Conservation (phyloP, 1,284 basidiomycete species). For the Melampsora larici-populina region DNA sequence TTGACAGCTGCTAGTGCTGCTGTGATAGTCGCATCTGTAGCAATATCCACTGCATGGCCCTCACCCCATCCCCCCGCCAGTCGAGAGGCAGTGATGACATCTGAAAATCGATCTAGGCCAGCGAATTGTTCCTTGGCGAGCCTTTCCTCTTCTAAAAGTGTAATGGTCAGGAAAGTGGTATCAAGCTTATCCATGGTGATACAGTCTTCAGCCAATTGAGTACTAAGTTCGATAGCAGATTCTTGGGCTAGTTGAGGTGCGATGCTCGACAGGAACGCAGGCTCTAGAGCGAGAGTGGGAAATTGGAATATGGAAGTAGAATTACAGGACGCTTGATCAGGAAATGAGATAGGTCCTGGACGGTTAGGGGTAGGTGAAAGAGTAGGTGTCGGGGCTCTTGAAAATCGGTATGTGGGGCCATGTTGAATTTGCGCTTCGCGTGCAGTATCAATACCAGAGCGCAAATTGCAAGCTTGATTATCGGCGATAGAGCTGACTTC, state of each 20-base stretch:
- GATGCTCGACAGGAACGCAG: conserved; percentile 11
- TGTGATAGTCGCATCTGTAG: conserved; percentile 25
- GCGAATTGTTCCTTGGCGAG: conserved; percentile 2
- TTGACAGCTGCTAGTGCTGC: conserved; percentile 12
- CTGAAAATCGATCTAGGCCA: conserved; percentile 33
- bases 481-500: too few relatives aligned
- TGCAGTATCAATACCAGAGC: too few relatives aligned
- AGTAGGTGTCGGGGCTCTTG: conserved; percentile 6
- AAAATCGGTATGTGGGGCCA: too few relatives aligned
- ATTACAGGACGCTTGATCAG: background rate
- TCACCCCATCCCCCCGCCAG: conserved; percentile 9
- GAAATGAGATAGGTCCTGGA: too few relatives aligned
- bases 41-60: conserved; percentile 16
- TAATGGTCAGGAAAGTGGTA: conserved; percentile 6
- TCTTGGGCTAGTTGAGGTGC: conserved; percentile 3
- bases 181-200: conserved; percentile 19
- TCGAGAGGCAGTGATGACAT: conserved; percentile 28
- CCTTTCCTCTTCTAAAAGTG: conserved; percentile 29
- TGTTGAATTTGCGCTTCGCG: too few relatives aligned
- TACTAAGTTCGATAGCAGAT: conserved; percentile 16
- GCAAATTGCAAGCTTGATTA: too few relatives aligned
- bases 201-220: conserved; percentile 16
- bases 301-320: conserved; percentile 7
- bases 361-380: conserved; percentile 18
- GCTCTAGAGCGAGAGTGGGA: conserved; percentile 10